Percentiles rank a stretch among this genome's conserved stretches.
These are phyloP conservation scores for Trichoderma sp. DNA, from an alignment of 2,329 filamentous ascomycete genomes.

Conservation along the genomic window DNA sequence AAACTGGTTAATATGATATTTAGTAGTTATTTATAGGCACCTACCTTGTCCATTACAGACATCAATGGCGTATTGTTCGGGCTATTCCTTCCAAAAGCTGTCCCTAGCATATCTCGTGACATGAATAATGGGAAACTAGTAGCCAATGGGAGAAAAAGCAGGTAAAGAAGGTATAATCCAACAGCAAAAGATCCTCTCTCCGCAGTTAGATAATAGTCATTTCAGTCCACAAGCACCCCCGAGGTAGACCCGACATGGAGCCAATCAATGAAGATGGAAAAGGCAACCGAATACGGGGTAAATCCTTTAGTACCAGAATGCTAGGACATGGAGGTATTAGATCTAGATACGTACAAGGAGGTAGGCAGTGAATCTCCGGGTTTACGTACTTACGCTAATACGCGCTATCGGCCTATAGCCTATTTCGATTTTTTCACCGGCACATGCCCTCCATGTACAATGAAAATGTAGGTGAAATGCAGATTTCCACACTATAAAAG, in stretches of 20 bases:
- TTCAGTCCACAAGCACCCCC: not conserved
- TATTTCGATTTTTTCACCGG: not conserved
- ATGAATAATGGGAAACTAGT: not conserved
- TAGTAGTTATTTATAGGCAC: not conserved
- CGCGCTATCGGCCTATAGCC: not conserved
- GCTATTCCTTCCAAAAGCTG: not conserved
- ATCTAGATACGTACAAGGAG: no score
- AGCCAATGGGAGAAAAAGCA: not conserved
- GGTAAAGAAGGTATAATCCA: not conserved
- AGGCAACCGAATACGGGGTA: not conserved
- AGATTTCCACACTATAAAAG: not conserved
- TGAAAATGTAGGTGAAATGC: not conserved
- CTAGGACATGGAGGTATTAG: not conserved
- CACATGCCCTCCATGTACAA: not conserved
- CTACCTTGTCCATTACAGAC: not conserved
- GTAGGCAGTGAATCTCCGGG: no score
- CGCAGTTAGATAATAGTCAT: not conserved
- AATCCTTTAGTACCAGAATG: not conserved
- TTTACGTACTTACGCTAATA: not conserved
- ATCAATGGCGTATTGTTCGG: not conserved
- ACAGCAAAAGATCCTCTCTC: not conserved
- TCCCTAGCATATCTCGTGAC: not conserved
- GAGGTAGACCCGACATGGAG: conserved; percentile 4
- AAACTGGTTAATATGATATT: not conserved
- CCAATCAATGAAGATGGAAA: not conserved